Evolutionary conservation across 1,139 yeast species (phyloP).

Genomic region (Zygosaccharomyces sapae): DNA sequence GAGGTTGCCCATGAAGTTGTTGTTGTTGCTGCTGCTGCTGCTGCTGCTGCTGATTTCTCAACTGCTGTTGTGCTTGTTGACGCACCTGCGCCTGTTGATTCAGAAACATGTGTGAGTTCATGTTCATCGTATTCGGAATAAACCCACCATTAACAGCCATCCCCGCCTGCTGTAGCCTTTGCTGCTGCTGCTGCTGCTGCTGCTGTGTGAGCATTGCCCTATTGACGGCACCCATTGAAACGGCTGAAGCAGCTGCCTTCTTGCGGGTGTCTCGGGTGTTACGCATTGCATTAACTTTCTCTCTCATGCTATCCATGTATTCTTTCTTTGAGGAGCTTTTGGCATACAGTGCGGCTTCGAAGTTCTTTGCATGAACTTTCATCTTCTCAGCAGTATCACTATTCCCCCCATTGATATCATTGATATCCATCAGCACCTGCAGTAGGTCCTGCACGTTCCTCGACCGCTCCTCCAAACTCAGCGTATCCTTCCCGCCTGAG

Average conservation of each 20-base stretch:
- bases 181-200: slow-evolving; percentile 18
- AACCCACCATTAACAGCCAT: slow-evolving; percentile 13
- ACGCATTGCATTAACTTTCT: slow-evolving; percentile 35
- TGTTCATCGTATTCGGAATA: slow-evolving; percentile 22
- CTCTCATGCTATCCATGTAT: slow-evolving; percentile 36
- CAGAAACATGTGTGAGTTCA: slow-evolving; percentile 41
- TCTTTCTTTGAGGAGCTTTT: slow-evolving; percentile 35
- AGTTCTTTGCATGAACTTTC: slow-evolving; percentile 36
- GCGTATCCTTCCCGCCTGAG: slow-evolving; percentile 29
- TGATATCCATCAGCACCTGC: slow-evolving; percentile 36
- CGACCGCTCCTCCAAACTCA: slow-evolving; percentile 35
- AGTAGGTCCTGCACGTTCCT: slow-evolving; percentile 34
- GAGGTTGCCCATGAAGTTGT: slow-evolving; percentile 24
- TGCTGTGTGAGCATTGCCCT: slow-evolving; percentile 13
- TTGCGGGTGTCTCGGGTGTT: slow-evolving; percentile 33
- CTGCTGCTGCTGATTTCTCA: slow-evolving; percentile 23
- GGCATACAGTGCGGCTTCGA: slow-evolving; percentile 36
- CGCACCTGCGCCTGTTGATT: slow-evolving; percentile 52
- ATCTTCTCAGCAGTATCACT: slow-evolving; percentile 35
- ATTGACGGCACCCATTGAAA: slow-evolving; percentile 14
- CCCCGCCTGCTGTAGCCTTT: slow-evolving; percentile 17
- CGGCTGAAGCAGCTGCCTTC: slow-evolving; percentile 26
- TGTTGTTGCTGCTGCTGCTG: slow-evolving; percentile 24
- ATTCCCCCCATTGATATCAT: slow-evolving; percentile 35
- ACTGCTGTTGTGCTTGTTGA: slow-evolving; percentile 42